phyloP scores from a whole-genome alignment of 768 basidiomycete genomes.

The Panaeolus cyanescens region DNA sequence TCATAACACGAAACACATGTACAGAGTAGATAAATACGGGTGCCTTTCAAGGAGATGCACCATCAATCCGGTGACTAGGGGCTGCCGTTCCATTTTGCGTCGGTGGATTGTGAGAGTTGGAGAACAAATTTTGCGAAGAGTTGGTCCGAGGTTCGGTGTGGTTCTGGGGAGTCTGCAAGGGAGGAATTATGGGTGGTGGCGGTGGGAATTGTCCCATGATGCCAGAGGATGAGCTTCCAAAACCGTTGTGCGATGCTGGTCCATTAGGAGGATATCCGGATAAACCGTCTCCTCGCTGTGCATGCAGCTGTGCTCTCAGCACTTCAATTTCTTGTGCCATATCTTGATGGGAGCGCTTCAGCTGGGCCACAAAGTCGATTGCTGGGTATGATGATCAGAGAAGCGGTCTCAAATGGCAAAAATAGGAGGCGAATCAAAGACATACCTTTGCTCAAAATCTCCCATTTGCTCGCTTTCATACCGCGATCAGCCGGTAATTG shows the following conservation, averaged over 20 bases:
- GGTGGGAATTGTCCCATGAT: conserved; percentile 42
- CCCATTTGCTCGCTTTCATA: conserved; percentile 99
- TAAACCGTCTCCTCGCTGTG: conserved; percentile 58
- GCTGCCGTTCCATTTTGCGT: conserved; percentile 44
- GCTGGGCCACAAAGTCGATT: conserved; percentile 81
- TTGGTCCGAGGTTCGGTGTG: conserved; percentile 53
- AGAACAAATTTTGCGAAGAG: conserved; percentile 62
- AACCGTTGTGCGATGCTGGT: conserved; percentile 47
- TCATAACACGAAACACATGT: conserved; percentile 4
- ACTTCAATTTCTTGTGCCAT: conserved; percentile 80
- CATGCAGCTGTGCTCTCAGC: conserved; percentile 73
- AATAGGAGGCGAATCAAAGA: conserved; percentile 12
- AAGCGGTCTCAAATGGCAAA: conserved; percentile 4
- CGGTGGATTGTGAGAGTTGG: conserved; percentile 41
- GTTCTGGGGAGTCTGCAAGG: conserved; percentile 36
- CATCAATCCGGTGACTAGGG: background rate
- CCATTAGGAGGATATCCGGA: conserved; percentile 51
- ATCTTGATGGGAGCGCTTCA: conserved; percentile 78
- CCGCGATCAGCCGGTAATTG: conserved; percentile 89
- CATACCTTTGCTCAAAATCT: conserved; percentile 93
- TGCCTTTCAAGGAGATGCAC: conserved; percentile 3
- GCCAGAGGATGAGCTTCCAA: conserved; percentile 49
- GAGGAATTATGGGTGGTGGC: conserved; percentile 43
- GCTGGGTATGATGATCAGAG: conserved; percentile 42
- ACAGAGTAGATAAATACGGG: background rate